phyloP scores from a whole-genome alignment of 352 stramenopile species.

The Ochromonadaceae sp. region DNA sequence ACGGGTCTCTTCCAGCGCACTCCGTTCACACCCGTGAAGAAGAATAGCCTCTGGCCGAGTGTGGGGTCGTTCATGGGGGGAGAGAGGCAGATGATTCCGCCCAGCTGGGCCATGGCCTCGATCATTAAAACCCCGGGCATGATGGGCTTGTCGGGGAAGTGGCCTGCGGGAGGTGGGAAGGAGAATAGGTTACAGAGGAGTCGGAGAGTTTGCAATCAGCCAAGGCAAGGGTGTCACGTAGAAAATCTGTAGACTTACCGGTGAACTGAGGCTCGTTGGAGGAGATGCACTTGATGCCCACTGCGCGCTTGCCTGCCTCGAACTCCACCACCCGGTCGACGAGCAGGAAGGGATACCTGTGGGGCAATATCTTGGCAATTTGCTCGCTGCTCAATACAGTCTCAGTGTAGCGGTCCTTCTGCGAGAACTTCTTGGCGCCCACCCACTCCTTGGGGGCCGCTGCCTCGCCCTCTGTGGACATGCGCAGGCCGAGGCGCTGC shows the following conservation, averaged over 20 bases:
- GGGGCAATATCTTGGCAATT: conserved; percentile 54
- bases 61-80: conserved; percentile 45
- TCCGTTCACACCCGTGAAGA: conserved; percentile 58
- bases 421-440: conserved; percentile 35
- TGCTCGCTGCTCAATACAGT: conserved; percentile 50
- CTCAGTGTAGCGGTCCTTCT: conserved; percentile 34
- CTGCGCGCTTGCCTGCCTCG: conserved; percentile 50
- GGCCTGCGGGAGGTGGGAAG: conserved; percentile 54
- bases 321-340: conserved; percentile 52
- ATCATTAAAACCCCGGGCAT: conserved; percentile 52
- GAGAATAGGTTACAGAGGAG: too few relatives aligned
- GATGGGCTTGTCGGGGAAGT: conserved; percentile 63
- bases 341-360: conserved; percentile 57
- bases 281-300: conserved; percentile 62
- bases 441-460: neutral
- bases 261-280: conserved; percentile 40
- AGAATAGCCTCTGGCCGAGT: conserved; percentile 45
- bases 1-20: conserved; percentile 69
- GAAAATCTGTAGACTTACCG: too few relatives aligned
- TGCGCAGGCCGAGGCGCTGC: neutral
- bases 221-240: too few relatives aligned
- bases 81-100: conserved; percentile 54
- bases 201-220: too few relatives aligned
- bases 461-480: neutral
- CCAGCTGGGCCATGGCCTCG: conserved; percentile 64